These are phyloP conservation scores for Phialocephala sp. DNA, from an alignment of 2,329 filamentous ascomycete genomes.

Conservation along the genomic window DNA sequence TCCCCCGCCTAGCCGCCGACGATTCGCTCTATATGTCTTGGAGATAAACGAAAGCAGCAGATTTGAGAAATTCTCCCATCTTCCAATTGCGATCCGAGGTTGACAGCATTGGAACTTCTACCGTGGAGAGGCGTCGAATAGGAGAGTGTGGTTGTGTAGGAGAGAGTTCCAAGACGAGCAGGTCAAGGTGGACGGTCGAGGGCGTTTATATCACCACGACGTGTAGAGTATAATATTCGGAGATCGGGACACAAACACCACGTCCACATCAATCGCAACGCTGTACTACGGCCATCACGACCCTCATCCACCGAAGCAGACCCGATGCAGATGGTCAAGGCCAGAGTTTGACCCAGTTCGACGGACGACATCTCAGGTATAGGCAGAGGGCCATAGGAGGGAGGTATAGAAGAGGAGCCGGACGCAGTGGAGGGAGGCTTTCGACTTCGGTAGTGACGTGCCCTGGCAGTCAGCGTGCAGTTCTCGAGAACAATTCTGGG, in stretches of 20 bases:
- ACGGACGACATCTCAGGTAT: neutral
- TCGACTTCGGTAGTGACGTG: neutral
- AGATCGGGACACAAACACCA: conserved; percentile 2
- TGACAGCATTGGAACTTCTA: neutral
- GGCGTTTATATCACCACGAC: conserved; percentile 1
- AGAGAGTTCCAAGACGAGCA: neutral
- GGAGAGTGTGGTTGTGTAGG: conserved; percentile 1
- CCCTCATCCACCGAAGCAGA: neutral
- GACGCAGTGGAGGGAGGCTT: neutral
- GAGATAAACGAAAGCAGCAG: conserved; percentile 6
- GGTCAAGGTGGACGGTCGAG: neutral
- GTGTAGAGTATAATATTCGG: neutral
- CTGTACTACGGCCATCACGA: conserved; percentile 4
- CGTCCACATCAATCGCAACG: neutral
- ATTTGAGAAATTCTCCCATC: neutral
- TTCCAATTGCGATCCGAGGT: conserved; percentile 13
- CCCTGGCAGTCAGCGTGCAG: neutral
- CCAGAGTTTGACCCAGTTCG: neutral
- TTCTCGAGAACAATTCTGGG: neutral
- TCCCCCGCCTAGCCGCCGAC: conserved; percentile 13
- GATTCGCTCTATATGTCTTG: neutral
- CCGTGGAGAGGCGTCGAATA: neutral
- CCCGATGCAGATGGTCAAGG: neutral
- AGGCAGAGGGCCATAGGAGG: neutral
- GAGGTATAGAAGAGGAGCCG: neutral